Percentiles rank a stretch among this genome's conserved stretches.
Conservation (phyloP, 2,329 filamentous ascomycete genomes). For the Fonsecaea erecta region DNA sequence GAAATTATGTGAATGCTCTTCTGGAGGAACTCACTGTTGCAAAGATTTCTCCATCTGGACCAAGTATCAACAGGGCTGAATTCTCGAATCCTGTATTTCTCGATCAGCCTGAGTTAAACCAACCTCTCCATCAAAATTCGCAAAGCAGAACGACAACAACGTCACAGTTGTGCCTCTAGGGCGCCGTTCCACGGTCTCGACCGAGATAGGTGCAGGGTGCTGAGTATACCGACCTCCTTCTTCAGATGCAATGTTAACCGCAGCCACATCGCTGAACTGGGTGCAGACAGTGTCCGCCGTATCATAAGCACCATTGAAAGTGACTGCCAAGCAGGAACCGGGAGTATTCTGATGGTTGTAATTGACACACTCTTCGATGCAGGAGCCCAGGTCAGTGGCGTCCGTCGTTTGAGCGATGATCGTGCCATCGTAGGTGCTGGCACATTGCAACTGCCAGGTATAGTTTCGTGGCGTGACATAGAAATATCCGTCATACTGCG, state of each 20-base stretch:
- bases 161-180: not conserved
- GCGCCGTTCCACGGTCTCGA: not conserved
- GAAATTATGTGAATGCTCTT: not conserved
- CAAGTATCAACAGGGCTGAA: conserved; percentile 31
- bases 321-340: conserved; percentile 26
- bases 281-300: conserved; percentile 24
- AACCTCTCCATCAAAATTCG: too few relatives aligned
- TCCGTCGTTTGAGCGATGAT: conserved; percentile 15
- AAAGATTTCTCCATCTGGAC: conserved; percentile 26
- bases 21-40: conserved; percentile 19
- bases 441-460: conserved; percentile 33
- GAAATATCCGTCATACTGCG: conserved; percentile 30
- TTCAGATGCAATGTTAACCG: conserved; percentile 24
- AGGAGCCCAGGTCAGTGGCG: conserved; percentile 20
- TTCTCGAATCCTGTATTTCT: conserved; percentile 25
- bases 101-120: not conserved
- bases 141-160: not conserved
- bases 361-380: conserved; percentile 26
- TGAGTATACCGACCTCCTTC: conserved; percentile 27
- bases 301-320: conserved; percentile 25
- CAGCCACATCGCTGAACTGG: conserved; percentile 23
- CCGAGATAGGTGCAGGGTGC: not conserved
- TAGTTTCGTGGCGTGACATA: conserved; percentile 29
- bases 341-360: conserved; percentile 23
- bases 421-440: conserved; percentile 25